These are phyloP conservation scores for Fusarium sp. DNA, from an alignment of 2,329 filamentous ascomycete genomes.

Conservation along the genomic window DNA sequence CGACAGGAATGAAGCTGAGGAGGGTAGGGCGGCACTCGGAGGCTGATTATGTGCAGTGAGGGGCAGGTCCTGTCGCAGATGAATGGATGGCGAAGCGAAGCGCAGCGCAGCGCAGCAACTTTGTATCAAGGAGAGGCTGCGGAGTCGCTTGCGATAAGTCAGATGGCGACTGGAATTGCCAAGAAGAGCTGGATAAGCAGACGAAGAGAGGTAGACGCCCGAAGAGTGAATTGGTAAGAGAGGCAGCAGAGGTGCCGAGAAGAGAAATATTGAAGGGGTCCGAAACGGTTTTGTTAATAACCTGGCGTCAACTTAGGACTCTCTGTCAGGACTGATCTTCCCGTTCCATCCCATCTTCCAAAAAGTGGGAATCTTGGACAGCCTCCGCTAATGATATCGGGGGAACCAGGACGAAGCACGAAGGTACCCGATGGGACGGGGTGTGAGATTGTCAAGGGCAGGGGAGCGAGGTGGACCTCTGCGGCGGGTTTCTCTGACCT, in stretches of 20 bases:
- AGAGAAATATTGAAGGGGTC: slow-evolving; percentile 28
- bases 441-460: slow-evolving; percentile 21
- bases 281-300: slow-evolving; percentile 37
- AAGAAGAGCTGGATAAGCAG: slow-evolving; percentile 19
- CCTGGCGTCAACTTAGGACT: slow-evolving; percentile 20
- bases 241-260: slow-evolving; percentile 20
- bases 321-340: slow-evolving; percentile 30
- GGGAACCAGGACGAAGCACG: slow-evolving; percentile 19
- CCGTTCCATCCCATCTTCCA: slow-evolving; percentile 26
- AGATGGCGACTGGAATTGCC: slow-evolving; percentile 23
- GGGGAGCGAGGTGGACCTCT: slow-evolving; percentile 25
- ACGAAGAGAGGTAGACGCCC: slow-evolving; percentile 10
- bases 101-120: slow-evolving; percentile 12
- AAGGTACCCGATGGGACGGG: slow-evolving; percentile 27
- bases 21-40: slow-evolving; percentile 13
- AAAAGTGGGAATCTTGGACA: slow-evolving; percentile 31
- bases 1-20: slow-evolving; percentile 18
- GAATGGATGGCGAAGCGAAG: slow-evolving; percentile 22
- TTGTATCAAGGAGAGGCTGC: slow-evolving; percentile 20
- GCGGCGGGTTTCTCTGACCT: slow-evolving; percentile 17
- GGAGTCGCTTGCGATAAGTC: slow-evolving; percentile 7
- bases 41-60: slow-evolving; percentile 24
- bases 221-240: slow-evolving; percentile 1
- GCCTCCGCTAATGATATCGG: slow-evolving; percentile 25
- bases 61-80: slow-evolving; percentile 20